phyloP scores from a whole-genome alignment of 2,329 filamentous ascomycete genomes.

The Penicillium thymicola region DNA sequence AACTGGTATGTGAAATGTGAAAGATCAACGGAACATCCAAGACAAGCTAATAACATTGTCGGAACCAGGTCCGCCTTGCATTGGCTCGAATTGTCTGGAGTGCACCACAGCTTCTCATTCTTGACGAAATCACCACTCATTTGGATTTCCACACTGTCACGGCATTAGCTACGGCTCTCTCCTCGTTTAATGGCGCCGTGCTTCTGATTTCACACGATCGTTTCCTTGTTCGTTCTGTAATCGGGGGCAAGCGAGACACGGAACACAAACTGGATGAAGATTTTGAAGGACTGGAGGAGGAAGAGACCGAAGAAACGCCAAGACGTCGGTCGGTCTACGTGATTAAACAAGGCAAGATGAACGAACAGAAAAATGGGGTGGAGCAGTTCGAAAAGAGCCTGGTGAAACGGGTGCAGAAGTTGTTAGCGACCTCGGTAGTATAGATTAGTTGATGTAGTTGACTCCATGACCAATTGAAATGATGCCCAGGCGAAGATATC shows the following conservation, averaged over 20 bases:
- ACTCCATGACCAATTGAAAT: background rate
- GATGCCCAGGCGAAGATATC: background rate
- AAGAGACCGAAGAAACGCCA: constrained; percentile 42
- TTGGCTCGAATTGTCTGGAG: constrained; percentile 67
- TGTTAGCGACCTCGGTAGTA: constrained; percentile 25
- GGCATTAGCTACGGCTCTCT: constrained; percentile 65
- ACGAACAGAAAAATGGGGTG: constrained; percentile 57
- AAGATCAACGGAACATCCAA: background rate
- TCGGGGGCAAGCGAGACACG: constrained; percentile 57
- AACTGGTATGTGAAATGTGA: constrained; percentile 57
- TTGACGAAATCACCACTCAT: constrained; percentile 83
- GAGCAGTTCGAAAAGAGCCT: constrained; percentile 63
- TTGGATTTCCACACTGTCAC: constrained; percentile 78
- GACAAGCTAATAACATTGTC: background rate
- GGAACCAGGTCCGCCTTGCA: constrained; percentile 52
- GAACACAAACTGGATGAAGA: constrained; percentile 42
- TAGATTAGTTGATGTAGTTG: background rate
- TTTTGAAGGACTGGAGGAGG: constrained; percentile 46
- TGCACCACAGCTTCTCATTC: constrained; percentile 67
- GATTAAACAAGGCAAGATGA: constrained; percentile 57
- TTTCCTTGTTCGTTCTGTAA: constrained; percentile 71
- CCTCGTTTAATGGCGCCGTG: constrained; percentile 68
- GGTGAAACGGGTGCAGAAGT: constrained; percentile 56
- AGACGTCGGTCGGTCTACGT: constrained; percentile 59
- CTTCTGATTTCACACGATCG: constrained; percentile 78